A percentile compares a stretch with the other conserved stretches of the same genome.
Evolutionary conservation across 345 rosid species (phyloP).

Genomic region (Anastatica hierochuntica): DNA sequence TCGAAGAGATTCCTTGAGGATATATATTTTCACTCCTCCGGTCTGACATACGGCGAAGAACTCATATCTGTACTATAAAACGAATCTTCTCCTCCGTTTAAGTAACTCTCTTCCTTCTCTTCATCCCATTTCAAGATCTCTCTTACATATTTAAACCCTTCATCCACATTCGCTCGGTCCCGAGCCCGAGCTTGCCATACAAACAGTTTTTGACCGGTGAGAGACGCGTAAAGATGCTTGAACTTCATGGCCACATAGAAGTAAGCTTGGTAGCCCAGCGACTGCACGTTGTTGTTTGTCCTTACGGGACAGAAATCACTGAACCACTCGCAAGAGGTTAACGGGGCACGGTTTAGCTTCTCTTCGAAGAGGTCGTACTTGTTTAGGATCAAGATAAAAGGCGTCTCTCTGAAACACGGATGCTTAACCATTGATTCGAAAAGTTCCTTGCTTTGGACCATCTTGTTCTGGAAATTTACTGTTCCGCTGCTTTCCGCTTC

Average conservation of each 20-base stretch:
- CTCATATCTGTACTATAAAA: constrained; percentile 89
- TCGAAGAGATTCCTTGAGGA: background rate
- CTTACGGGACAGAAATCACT: constrained; percentile 67
- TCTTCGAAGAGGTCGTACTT: constrained; percentile 92
- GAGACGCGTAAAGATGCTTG: constrained; percentile 71
- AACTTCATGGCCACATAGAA: constrained; percentile 90
- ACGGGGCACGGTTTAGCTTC: constrained; percentile 53
- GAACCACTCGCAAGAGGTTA: constrained; percentile 81
- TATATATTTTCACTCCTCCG: constrained; percentile 24
- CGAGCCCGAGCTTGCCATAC: constrained; percentile 87
- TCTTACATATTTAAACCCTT: constrained; percentile 81
- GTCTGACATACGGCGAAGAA: constrained; percentile 49
- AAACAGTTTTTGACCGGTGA: constrained; percentile 73
- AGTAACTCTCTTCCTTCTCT: constrained; percentile 74
- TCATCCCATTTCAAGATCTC: constrained; percentile 98
- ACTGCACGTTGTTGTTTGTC: constrained; percentile 52
- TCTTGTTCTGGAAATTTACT: constrained; percentile 52
- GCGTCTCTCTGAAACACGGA: constrained; percentile 82
- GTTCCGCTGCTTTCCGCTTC: constrained; percentile 42
- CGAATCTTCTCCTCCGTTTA: constrained; percentile 71
- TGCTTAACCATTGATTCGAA: constrained; percentile 70
- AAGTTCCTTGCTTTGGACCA: constrained; percentile 83
- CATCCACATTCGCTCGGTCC: constrained; percentile 61
- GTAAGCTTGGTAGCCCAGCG: constrained; percentile 88
- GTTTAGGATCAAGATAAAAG: constrained; percentile 74